Percentiles rank a stretch among this genome's conserved stretches.
Conservation (phyloP, 768 basidiomycete genomes). For the Suillus bovinus region DNA sequence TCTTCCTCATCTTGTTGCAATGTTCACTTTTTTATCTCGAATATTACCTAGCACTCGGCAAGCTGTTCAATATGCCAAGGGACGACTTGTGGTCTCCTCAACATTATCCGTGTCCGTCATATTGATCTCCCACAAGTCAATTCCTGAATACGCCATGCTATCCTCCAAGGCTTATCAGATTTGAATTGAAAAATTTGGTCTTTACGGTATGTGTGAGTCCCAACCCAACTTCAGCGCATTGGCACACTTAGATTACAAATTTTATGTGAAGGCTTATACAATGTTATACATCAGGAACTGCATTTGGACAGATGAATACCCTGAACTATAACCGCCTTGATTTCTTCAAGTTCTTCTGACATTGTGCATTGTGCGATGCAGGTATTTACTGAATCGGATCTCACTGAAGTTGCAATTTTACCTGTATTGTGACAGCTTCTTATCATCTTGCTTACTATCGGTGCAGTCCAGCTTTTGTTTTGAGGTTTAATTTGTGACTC, state of each 20-base stretch:
- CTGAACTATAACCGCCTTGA: constrained; percentile 82
- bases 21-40: constrained; percentile 47
- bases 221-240: neutral
- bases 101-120: constrained; percentile 9
- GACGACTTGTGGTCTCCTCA: constrained; percentile 79
- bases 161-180: constrained; percentile 87
- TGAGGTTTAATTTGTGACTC: neutral
- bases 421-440: constrained; percentile 88
- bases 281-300: constrained; percentile 86
- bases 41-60: constrained; percentile 69
- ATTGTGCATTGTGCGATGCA: constrained; percentile 96
- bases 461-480: constrained; percentile 35
- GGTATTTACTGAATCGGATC: constrained; percentile 88
- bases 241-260: constrained; percentile 10
- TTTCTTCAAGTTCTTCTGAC: constrained; percentile 70
- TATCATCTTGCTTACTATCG: constrained; percentile 79
- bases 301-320: constrained; percentile 98
- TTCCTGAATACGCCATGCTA: constrained; percentile 67
- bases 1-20: constrained; percentile 17
- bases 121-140: constrained; percentile 58
- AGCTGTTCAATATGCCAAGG: constrained; percentile 79
- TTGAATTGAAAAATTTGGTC: constrained; percentile 84
- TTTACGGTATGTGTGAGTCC: constrained; percentile 68
- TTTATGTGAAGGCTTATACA: constrained; percentile 67
- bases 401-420: constrained; percentile 93